phyloP scores from a whole-genome alignment of 495 filamentous ascomycete species.

The Penicillium malachiteum region DNA sequence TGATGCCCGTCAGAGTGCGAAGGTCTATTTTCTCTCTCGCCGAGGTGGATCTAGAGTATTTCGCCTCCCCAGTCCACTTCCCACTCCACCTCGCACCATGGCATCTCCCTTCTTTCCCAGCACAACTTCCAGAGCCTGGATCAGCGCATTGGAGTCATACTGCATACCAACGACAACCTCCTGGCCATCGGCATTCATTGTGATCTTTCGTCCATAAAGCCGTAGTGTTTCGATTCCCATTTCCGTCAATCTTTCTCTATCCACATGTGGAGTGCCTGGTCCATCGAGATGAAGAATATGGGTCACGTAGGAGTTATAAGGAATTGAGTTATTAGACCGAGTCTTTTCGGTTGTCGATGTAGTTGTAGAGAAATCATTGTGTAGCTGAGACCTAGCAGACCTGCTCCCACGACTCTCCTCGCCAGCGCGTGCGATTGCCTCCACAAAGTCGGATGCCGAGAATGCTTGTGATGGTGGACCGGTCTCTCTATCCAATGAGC shows the following conservation, averaged over 20 bases:
- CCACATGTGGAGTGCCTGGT: conserved; percentile 65
- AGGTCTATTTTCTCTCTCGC: conserved; percentile 19
- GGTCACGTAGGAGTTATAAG: conserved; percentile 66
- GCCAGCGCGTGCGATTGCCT: conserved; percentile 68
- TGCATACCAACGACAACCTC: conserved; percentile 49
- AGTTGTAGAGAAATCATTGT: neutral
- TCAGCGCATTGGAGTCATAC: conserved; percentile 76
- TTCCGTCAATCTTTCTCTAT: conserved; percentile 58
- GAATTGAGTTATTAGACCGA: conserved; percentile 19
- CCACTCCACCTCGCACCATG: conserved; percentile 41
- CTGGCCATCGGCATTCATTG: conserved; percentile 25
- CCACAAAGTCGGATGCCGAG: conserved; percentile 73
- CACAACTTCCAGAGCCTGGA: conserved; percentile 75
- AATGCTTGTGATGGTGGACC: conserved; percentile 60
- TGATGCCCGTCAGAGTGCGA: too few species aligned
- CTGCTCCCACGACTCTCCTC: conserved; percentile 44
- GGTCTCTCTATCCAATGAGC: conserved; percentile 80
- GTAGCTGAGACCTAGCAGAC: conserved; percentile 3
- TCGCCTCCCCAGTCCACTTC: conserved; percentile 57
- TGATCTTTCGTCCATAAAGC: conserved; percentile 68
- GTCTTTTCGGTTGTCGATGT: conserved; percentile 13
- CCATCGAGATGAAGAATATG: conserved; percentile 83
- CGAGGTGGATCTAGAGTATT: conserved; percentile 59
- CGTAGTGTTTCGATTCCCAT: conserved; percentile 75
- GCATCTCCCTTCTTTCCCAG: conserved; percentile 65